Base-by-base conservation (phyloP, 2,329 filamentous ascomycete genomes). In the Nigrograna mackinnonii region DNA sequence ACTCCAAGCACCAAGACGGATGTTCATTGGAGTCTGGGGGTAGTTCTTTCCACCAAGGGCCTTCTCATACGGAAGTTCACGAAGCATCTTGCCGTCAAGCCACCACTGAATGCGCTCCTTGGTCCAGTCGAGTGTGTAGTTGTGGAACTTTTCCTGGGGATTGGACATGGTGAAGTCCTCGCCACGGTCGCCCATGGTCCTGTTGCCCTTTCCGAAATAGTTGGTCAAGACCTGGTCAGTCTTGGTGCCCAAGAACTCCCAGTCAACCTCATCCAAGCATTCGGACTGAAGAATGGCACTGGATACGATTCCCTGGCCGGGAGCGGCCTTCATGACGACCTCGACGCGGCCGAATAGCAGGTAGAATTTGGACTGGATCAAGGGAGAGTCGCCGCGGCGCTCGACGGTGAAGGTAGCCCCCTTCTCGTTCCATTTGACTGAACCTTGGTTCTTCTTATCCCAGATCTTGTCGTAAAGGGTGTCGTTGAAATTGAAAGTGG, bases 401-500 rank as follows among this genome's bases (percentile, higher is more conserved):
- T 68, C 72, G 69, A 96, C 84, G 38, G 79, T 86, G 71, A 95
- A 91, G 41, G 79, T 73, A 33, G 87, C 86, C 26, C 87, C 88
- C 37, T 82, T 72, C 34, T 76, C 64, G 43, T 78, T 77, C 64
- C 85, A 91, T 12, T 73, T 72, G 41, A 92, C 76, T 6, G 69
- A 70, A 37, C 88, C 87, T 38, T 83, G 83, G 6, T 82, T 85
- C 37, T 82, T 82, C 53, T 87, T 84, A 19, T 37, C 41, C 83
- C 86, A 92, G 19, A 84, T 43, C 44, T 63, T 60, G 39, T 52
- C 47, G 30, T 60, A 47, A 30, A 76, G 74, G n/a, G 68, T 69
- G 26, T 74, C 79, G 67, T 84, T 77, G 63, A 78, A 78, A 57
- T 77, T 66, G 54, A 75, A 72, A 24, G 66, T 70, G 50, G 72